Base-by-base conservation (phyloP, 2,329 filamentous ascomycete genomes). In the Neonectria magnoliae region DNA sequence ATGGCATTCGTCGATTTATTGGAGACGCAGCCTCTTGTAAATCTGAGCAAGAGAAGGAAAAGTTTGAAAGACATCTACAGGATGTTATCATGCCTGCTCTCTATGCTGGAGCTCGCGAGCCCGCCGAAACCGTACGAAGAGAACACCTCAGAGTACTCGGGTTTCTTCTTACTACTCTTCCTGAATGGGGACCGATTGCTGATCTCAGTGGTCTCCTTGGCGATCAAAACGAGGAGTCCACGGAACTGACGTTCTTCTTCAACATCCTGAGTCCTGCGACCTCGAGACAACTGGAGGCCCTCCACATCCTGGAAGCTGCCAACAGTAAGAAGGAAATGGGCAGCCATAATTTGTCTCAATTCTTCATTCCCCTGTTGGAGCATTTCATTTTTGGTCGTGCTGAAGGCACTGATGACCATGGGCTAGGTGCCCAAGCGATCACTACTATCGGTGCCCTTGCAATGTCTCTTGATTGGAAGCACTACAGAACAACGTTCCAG, bases 211-310 rank as follows among this genome's bases (percentile, higher is more conserved):
- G 85, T 5, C 85, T 99, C 11, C 85, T 96, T 42, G 82, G 80
- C 5, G 79, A 81, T 8, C 78, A 80, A 14, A 81, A 91, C 57
- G 93, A 97, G 65, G 92, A 94, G 51, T 79, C 82, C 25, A 78
- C 82, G 1, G 85, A 88, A 62, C 82, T 85, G 11, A 92, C 93
- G 1, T 98, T 99, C 82, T 99, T 98, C 82, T 92, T 88, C 78
- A 97, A 98, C 72, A 89, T 98, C 48, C 83, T 98, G 38, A 94
- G 96, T 74, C 95, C 97, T 52, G 94, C 97, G 56, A 90, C 94
- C 38, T 90, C 96, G 64, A 90, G 93, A 68, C 92, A 97, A 73
- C 85, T 97, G 58, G 91, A 94, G 71, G 94, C 96, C 3, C 82
- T 99, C 41, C 90, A 92, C 64, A 86, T 93, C 61, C 83, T 99